phyloP scores from a whole-genome alignment of 495 filamentous ascomycete species.

The Collariella sp. region DNA sequence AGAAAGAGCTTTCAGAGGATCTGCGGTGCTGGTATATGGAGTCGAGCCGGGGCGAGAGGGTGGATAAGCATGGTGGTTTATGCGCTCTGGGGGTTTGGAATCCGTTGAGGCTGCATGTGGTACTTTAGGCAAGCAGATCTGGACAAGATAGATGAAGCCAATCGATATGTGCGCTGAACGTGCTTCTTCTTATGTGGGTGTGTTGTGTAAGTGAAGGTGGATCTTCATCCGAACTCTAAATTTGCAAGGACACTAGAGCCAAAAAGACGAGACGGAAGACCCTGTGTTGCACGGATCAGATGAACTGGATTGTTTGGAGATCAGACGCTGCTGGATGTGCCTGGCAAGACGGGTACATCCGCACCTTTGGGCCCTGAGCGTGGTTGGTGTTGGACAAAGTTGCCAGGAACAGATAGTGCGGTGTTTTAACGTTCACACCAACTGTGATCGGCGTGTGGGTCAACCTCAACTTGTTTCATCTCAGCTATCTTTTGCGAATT shows the following conservation, averaged over 20 bases:
- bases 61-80: neutral
- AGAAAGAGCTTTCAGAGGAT: conserved; percentile 3
- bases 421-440: neutral
- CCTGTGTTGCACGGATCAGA: no score
- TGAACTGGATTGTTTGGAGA: no score
- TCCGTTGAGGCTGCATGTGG: no score
- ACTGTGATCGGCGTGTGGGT: neutral
- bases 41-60: neutral
- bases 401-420: neutral
- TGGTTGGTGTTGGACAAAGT: no score
- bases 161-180: neutral
- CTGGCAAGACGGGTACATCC: no score
- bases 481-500: neutral
- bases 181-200: neutral
- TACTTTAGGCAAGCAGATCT: neutral
- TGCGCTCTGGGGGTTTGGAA: neutral
- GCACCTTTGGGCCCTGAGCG: no score
- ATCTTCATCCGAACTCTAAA: neutral
- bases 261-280: no score
- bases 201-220: neutral
- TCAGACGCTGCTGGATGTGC: no score
- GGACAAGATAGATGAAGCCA: conserved; percentile 6
- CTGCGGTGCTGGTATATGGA: neutral
- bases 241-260: neutral
- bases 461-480: neutral